A percentile compares a stretch with the other conserved stretches of the same genome.
Conservation (phyloP, 192 early-diverging fungal species). For the Coemansia sp. region DNA sequence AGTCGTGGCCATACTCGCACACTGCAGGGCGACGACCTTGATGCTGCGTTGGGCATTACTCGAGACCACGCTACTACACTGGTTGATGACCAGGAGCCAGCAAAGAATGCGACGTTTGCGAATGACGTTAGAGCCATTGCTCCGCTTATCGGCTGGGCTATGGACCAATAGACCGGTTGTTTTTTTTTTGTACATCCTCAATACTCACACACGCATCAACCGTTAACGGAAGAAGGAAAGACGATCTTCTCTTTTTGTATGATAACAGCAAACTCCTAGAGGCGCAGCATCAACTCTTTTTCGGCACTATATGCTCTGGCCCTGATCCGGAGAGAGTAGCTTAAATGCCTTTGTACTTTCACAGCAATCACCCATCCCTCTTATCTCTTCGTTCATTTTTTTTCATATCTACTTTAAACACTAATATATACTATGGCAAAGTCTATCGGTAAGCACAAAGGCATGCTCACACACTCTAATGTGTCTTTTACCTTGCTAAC, state of each 20-base stretch:
- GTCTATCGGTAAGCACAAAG: slow-evolving; percentile 32
- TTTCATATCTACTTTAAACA: neutral
- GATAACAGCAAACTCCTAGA: neutral
- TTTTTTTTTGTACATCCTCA: slow-evolving; percentile 9
- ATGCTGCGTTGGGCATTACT: slow-evolving; percentile 21
- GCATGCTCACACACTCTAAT: neutral
- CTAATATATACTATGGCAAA: slow-evolving; percentile 21
- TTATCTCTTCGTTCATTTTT: neutral
- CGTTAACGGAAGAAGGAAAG: neutral
- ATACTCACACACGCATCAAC: neutral
- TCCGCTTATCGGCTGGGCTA: slow-evolving; percentile 50
- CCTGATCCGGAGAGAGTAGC: neutral
- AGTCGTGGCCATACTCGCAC: slow-evolving; percentile 24
- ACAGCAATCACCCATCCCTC: neutral
- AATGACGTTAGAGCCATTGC: slow-evolving; percentile 25
- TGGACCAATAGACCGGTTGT: slow-evolving; percentile 18
- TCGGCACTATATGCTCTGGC: neutral
- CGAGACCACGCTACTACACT: slow-evolving; percentile 31
- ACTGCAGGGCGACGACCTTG: slow-evolving; percentile 31
- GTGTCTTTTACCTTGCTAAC: neutral
- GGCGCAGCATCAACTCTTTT: neutral
- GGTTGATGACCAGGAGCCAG: slow-evolving; percentile 15
- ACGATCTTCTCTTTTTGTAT: neutral
- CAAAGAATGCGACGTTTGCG: neutral
- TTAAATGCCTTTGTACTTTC: neutral